Conservation (phyloP, 2,329 filamentous ascomycete genomes). For the Fusarium pseudoanthophilum region DNA sequence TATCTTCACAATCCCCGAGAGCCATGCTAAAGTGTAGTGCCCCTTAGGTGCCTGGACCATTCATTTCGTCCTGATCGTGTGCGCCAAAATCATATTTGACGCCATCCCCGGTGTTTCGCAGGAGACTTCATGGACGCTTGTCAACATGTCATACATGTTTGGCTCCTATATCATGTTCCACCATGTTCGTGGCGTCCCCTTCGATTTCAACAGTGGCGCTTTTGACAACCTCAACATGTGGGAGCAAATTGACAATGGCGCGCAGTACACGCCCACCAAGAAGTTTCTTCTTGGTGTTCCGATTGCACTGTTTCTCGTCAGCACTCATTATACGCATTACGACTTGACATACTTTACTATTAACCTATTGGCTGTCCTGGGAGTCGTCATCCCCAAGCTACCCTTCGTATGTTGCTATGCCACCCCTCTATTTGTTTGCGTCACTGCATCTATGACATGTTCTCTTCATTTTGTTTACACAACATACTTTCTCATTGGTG, state of each 20-base stretch:
- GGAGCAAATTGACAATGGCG: slow-evolving; percentile 99
- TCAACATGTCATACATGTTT: slow-evolving; percentile 99
- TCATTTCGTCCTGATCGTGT: slow-evolving; percentile 90
- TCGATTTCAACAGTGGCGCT: slow-evolving; percentile 97
- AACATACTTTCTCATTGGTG: not conserved
- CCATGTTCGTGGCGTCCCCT: slow-evolving; percentile 96
- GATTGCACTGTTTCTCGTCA: slow-evolving; percentile 92
- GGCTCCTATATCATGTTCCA: slow-evolving; percentile 99
- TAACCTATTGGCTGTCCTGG: slow-evolving; percentile 92
- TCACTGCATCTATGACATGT: not conserved
- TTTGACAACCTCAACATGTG: slow-evolving; percentile 99
- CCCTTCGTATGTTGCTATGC: slow-evolving; percentile 77
- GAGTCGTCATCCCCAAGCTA: slow-evolving; percentile 94
- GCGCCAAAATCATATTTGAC: slow-evolving; percentile 96
- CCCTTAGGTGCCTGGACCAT: slow-evolving; percentile 92
- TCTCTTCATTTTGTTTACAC: not conserved
- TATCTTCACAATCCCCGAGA: slow-evolving; percentile 1
- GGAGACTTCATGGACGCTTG: slow-evolving; percentile 98
- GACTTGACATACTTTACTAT: slow-evolving; percentile 96
- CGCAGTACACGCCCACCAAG: slow-evolving; percentile 98
- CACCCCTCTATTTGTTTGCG: not conserved
- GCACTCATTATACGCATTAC: slow-evolving; percentile 99
- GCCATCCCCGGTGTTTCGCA: slow-evolving; percentile 96
- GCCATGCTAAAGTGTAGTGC: slow-evolving; percentile 29
- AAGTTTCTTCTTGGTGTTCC: slow-evolving; percentile 97